Percentiles rank a stretch among this genome's conserved stretches.
Conservation (phyloP, 345 rosid genomes). For the Linum lewisii region DNA sequence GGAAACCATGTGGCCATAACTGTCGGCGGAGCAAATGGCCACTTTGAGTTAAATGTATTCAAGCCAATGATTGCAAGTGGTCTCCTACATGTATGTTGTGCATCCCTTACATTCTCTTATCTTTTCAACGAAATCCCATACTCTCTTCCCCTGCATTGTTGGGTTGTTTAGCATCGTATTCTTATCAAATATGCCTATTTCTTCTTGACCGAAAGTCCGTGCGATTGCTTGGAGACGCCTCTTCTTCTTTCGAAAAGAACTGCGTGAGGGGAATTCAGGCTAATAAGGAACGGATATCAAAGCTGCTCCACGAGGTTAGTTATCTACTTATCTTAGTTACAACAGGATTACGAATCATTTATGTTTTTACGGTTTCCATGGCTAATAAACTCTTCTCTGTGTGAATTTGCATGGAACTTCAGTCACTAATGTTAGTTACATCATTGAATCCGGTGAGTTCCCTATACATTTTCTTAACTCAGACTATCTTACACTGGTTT, state of each 20-base stretch:
- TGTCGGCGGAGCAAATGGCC: conserved; percentile 94
- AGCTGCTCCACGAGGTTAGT: conserved; percentile 80
- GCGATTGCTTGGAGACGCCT: conserved; percentile 87
- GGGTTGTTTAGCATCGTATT: background rate
- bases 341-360: background rate
- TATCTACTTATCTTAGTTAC: background rate
- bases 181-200: background rate
- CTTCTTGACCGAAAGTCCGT: conserved; percentile 29
- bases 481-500: background rate
- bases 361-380: background rate
- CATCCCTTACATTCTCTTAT: background rate
- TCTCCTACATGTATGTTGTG: conserved; percentile 61
- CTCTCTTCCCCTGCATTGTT: background rate
- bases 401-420: conserved; percentile 24
- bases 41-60: conserved; percentile 88
- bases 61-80: conserved; percentile 94
- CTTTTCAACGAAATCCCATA: background rate
- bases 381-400: background rate
- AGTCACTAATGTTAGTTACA: conserved; percentile 98
- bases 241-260: conserved; percentile 89
- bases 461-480: conserved; percentile 8
- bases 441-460: conserved; percentile 89
- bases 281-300: conserved; percentile 73
- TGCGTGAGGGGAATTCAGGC: conserved; percentile 88
- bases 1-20: conserved; percentile 89